These are phyloP conservation scores for Casuarina equisetifolia DNA, from an alignment of 306 rosid genomes.

Conservation along the genomic window DNA sequence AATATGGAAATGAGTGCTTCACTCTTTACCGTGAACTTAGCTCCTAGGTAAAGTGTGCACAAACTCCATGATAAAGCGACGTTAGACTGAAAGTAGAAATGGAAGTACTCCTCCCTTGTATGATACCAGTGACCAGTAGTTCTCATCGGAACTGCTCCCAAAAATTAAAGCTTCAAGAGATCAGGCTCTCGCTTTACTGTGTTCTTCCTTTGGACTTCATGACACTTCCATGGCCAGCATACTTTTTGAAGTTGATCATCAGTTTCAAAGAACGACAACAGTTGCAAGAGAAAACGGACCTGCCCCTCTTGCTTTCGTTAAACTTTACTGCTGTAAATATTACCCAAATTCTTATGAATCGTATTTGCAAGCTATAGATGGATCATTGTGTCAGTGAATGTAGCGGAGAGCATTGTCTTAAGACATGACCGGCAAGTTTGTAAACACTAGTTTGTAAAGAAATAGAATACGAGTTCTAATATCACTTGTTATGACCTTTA, in stretches of 20 bases:
- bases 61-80: conserved; percentile 9
- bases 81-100: conserved; percentile 7
- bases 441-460: no score
- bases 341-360: neutral
- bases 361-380: neutral
- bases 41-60: conserved; percentile 10
- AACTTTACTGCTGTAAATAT: neutral
- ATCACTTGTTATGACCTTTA: no score
- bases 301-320: neutral
- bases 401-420: no score
- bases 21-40: neutral
- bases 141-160: conserved; percentile 13
- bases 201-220: neutral
- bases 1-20: neutral
- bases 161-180: neutral
- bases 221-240: neutral
- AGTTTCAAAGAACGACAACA: neutral
- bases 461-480: no score
- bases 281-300: neutral
- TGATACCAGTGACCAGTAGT: conserved; percentile 4
- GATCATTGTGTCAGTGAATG: no score
- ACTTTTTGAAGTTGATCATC: neutral
- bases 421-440: no score
- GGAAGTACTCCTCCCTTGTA: conserved; percentile 16
- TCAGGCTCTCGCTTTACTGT: neutral